phyloP scores from a whole-genome alignment of 1,139 yeast species.

The Debaryomyces fabryi region DNA sequence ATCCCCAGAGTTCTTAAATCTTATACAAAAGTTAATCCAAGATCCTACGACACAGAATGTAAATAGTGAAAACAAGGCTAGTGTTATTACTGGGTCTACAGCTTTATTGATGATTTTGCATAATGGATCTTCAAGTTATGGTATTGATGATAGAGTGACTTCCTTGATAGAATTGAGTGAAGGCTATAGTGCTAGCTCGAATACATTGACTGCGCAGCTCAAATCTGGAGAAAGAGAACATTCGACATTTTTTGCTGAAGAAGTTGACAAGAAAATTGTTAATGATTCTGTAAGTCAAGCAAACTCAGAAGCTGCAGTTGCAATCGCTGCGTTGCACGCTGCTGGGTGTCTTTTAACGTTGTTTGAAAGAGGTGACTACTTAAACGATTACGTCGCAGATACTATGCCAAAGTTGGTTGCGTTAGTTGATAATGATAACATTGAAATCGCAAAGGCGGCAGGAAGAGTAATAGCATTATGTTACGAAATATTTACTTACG shows the following conservation, averaged over 20 bases:
- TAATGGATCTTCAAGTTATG: conserved; percentile 53
- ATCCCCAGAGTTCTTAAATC: conserved; percentile 40
- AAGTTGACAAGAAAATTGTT: conserved; percentile 40
- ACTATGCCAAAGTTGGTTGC: conserved; percentile 41
- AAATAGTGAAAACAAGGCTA: conserved; percentile 44
- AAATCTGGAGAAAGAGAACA: conserved; percentile 48
- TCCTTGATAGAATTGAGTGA: conserved; percentile 51
- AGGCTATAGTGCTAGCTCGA: conserved; percentile 43
- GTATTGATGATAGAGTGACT: conserved; percentile 47
- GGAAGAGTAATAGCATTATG: conserved; percentile 64
- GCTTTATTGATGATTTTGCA: conserved; percentile 47
- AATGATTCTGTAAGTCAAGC: conserved; percentile 38
- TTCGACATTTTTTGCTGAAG: conserved; percentile 44
- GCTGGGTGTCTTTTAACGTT: conserved; percentile 50
- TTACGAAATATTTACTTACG: conserved; percentile 60
- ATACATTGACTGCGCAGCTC: conserved; percentile 35
- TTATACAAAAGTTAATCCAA: conserved; percentile 34
- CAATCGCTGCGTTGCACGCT: conserved; percentile 52
- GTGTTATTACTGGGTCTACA: conserved; percentile 48
- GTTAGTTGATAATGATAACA: conserved; percentile 41
- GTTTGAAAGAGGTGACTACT: conserved; percentile 38
- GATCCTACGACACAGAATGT: conserved; percentile 38
- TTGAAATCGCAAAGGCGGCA: conserved; percentile 53
- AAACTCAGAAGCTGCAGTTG: conserved; percentile 39
- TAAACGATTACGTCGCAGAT: conserved; percentile 46